These are phyloP conservation scores for Ophiognomonia clavigignenti-juglandacearum DNA, from an alignment of 2,329 filamentous ascomycete species.

Conservation along the genomic window DNA sequence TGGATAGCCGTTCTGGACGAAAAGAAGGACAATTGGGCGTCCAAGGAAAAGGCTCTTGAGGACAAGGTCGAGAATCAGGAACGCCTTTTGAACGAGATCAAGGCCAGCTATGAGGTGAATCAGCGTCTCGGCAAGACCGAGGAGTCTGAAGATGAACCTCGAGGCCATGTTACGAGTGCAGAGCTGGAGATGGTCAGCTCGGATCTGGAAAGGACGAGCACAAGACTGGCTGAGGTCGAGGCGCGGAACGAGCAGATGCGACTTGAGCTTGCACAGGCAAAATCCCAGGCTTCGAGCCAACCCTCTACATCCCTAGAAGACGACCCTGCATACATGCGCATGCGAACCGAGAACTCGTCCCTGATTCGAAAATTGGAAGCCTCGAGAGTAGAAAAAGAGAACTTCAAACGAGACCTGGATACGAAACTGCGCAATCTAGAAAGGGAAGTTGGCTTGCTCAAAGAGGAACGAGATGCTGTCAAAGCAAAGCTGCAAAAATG, in stretches of 20 bases:
- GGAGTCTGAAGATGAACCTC: constrained; percentile 39
- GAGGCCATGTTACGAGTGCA: constrained; percentile 70
- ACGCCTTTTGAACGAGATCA: constrained; percentile 84
- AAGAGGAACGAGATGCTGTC: constrained; percentile 75
- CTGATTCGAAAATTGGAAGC: constrained; percentile 85
- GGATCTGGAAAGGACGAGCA: constrained; percentile 84
- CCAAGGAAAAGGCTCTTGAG: constrained; percentile 82
- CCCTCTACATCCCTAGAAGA: constrained; percentile 67
- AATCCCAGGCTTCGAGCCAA: constrained; percentile 64
- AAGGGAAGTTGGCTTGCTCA: constrained; percentile 68
- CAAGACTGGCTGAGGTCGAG: constrained; percentile 84
- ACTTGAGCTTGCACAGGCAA: constrained; percentile 83
- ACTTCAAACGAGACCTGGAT: constrained; percentile 71
- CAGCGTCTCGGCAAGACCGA: constrained; percentile 77
- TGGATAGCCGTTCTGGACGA: constrained; percentile 89
- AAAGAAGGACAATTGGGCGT: constrained; percentile 93
- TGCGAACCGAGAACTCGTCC: constrained; percentile 90
- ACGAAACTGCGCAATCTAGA: constrained; percentile 72
- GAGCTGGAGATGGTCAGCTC: constrained; percentile 92
- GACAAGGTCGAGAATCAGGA: constrained; percentile 96
- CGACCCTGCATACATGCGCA: constrained; percentile 80
- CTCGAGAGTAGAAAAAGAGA: constrained; percentile 76
- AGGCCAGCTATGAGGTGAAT: constrained; percentile 94
- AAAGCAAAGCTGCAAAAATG: constrained; percentile 81
- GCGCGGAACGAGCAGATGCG: constrained; percentile 91